These are phyloP conservation scores for Panaeolus papilionaceus DNA, from an alignment of 768 basidiomycete genomes.

Conservation along the genomic window DNA sequence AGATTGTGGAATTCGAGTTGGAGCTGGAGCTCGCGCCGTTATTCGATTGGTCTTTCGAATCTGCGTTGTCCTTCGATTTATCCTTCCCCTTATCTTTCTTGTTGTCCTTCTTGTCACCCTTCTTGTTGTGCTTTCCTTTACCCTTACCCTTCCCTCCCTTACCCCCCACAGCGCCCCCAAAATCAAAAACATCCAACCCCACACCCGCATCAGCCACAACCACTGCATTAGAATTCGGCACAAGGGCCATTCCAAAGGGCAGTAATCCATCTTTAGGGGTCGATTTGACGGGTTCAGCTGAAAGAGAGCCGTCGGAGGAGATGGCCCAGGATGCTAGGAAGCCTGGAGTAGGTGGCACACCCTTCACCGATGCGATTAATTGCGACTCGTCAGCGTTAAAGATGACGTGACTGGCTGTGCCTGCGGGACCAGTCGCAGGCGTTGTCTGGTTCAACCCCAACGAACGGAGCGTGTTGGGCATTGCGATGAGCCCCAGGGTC, in stretches of 20 bases:
- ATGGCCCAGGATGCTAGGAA: constrained; percentile 60
- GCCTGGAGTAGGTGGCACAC: constrained; percentile 51
- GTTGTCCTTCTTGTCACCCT: neutral
- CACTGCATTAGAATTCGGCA: constrained; percentile 38
- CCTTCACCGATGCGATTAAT: constrained; percentile 56
- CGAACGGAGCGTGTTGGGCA: constrained; percentile 47
- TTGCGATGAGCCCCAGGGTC: constrained; percentile 44
- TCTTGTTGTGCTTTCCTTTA: neutral
- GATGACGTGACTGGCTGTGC: constrained; percentile 49
- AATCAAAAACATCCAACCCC: constrained; percentile 46
- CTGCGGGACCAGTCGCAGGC: constrained; percentile 54
- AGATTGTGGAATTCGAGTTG: neutral
- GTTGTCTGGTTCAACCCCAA: constrained; percentile 57
- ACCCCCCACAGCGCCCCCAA: constrained; percentile 28
- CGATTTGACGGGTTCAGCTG: constrained; percentile 42
- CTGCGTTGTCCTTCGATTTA: neutral
- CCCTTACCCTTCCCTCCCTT: constrained; percentile 10
- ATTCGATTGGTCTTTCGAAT: neutral
- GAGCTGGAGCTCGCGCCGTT: neutral
- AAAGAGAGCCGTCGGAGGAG: constrained; percentile 48
- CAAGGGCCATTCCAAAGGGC: constrained; percentile 55
- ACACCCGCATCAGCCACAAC: constrained; percentile 47
- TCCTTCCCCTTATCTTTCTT: neutral
- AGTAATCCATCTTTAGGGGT: constrained; percentile 48
- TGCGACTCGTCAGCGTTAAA: constrained; percentile 52